Base-by-base conservation (phyloP, 495 filamentous ascomycete genomes). In the Pseudevernia furfuracea region DNA sequence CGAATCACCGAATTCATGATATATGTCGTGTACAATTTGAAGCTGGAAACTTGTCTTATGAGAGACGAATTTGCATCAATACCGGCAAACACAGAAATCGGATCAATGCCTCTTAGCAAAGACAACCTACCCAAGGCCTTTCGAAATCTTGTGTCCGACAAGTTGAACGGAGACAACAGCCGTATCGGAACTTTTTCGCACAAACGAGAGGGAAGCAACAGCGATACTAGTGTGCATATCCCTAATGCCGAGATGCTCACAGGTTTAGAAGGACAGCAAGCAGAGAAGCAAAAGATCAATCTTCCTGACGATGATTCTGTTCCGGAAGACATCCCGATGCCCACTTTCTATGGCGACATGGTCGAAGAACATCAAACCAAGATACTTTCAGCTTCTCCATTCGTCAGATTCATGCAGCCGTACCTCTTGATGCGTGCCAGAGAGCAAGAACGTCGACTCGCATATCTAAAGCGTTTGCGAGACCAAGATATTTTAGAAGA, bases 1-100 rank as follows among this genome's bases (percentile, higher is more conserved):
- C 84, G 84, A 53, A 95, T 99, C 69, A 95, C 94, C 4, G 95
- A 99, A 73, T 96, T 99, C 70, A 96, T 99, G 92, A 86, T 93
- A 62, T 99, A 97, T 71, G 95, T 99, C 32, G 91, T 97, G 21
- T 97, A 99, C 74, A 99, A 96, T 68, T 81, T 97, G 28, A 96
- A 94, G 72, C 82, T 99, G 11, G 95, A 99, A 74, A 96, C 95
- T 3, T 96, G 87, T 70, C 75, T 99, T 56, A 94, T 99, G 89
- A 84, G 92, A 59, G 95, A 99, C 75, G 92, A 96, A 68, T 96
- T 91, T 72, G 89, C 95, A 32, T 81, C 92, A 62, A 87, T 97
- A 56, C 92, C 95, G 17, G 84, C 87, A 4, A 79, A 84, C 8
- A 76, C 84, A 8, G 73, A 72, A 39, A 73, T 70, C 58, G 78